A percentile compares a stretch with the other conserved stretches of the same genome.
These are phyloP conservation scores for Phytophthora melonis DNA, from an alignment of 352 stramenopile species.

Conservation along the genomic window DNA sequence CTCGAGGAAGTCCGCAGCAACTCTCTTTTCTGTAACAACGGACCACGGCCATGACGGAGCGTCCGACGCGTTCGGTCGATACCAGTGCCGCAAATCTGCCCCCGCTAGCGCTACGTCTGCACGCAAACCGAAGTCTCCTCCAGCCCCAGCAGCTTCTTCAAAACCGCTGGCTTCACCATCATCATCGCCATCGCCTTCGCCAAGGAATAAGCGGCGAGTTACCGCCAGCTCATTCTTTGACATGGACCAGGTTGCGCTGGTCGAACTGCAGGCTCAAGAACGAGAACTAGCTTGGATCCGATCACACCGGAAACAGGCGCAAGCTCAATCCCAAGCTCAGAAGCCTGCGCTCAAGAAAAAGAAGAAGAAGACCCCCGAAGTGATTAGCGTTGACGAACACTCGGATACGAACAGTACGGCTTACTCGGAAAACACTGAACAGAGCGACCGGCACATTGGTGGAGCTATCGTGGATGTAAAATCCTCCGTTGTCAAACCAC, in stretches of 20 bases:
- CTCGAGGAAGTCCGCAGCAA: slow-evolving; percentile 9
- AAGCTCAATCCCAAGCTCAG: not conserved
- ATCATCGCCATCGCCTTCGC: slow-evolving; percentile 19
- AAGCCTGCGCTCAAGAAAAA: slow-evolving; percentile 22
- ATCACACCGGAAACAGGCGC: slow-evolving; percentile 37
- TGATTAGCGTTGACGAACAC: slow-evolving; percentile 26
- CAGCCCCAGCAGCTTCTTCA: slow-evolving; percentile 1
- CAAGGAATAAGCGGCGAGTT: slow-evolving; percentile 34
- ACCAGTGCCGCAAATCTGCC: slow-evolving; percentile 29
- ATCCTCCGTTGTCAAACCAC: not conserved
- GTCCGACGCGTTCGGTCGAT: slow-evolving; percentile 14
- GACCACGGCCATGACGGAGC: slow-evolving; percentile 11
- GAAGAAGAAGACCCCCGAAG: slow-evolving; percentile 16
- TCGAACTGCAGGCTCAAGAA: slow-evolving; percentile 52
- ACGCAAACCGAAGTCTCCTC: not conserved
- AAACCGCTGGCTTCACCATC: slow-evolving; percentile 4
- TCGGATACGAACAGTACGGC: slow-evolving; percentile 17
- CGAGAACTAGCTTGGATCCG: slow-evolving; percentile 49
- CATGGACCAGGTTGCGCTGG: slow-evolving; percentile 34
- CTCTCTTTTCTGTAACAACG: not conserved
- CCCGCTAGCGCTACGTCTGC: not conserved
- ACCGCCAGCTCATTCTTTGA: slow-evolving; percentile 20
- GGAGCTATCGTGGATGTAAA: slow-evolving; percentile 5
- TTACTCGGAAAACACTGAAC: slow-evolving; percentile 3
- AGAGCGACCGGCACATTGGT: slow-evolving; percentile 3